These are phyloP conservation scores for Conringia planisiliqua DNA, from an alignment of 345 rosid species.

Conservation along the genomic window DNA sequence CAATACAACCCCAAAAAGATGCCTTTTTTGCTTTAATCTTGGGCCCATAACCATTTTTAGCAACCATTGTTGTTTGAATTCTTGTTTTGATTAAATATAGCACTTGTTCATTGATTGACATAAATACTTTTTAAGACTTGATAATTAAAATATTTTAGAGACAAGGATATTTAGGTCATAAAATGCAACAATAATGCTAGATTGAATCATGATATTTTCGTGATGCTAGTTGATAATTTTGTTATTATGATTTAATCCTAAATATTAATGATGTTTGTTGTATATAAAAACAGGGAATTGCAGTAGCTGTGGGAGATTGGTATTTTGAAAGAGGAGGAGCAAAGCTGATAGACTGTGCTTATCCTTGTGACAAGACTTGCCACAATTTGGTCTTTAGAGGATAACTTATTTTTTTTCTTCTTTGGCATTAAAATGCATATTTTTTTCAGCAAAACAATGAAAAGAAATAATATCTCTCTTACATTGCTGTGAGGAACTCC, in stretches of 20 bases:
- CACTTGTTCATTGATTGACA: background rate
- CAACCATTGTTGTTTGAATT: background rate
- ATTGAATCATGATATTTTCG: background rate
- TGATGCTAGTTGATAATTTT: background rate
- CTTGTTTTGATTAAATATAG: background rate
- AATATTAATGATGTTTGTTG: background rate
- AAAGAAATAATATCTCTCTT: background rate
- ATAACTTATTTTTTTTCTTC: background rate
- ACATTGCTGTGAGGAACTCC: no score
- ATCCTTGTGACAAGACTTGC: constrained; percentile 89
- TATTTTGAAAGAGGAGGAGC: constrained; percentile 62
- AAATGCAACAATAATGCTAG: background rate
- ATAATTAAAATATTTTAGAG: background rate
- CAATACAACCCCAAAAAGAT: background rate
- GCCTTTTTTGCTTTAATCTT: no score
- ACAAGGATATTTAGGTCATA: background rate
- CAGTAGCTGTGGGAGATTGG: constrained; percentile 94
- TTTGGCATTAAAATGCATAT: background rate
- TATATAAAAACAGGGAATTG: constrained; percentile 60
- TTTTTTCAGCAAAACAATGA: background rate
- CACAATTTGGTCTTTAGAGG: constrained; percentile 77
- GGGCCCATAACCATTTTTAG: background rate
- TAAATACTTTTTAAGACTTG: background rate
- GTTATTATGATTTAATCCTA: background rate
- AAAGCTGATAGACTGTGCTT: constrained; percentile 76